A percentile compares a stretch with the other conserved stretches of the same genome.
Evolutionary conservation across 1,284 basidiomycete genomes (phyloP).

Genomic region (Pholiota adiposa): DNA sequence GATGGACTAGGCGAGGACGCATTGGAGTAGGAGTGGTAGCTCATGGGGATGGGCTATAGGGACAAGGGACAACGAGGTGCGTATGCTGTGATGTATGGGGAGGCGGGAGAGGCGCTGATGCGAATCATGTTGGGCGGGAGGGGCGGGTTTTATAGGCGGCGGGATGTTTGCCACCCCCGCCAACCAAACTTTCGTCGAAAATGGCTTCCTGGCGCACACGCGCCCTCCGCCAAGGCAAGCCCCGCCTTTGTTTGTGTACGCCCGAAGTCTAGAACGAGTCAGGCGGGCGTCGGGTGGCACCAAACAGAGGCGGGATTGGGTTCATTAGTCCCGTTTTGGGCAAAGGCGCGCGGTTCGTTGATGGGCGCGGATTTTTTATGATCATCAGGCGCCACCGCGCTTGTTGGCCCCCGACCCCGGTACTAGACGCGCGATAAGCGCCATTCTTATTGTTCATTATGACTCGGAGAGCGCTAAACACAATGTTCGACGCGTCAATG

Average conservation of each 20-base stretch:
- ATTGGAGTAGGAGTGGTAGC: background rate
- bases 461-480: background rate
- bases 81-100: background rate
- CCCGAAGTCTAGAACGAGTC: background rate
- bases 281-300: background rate
- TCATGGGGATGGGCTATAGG: background rate
- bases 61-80: background rate
- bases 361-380: background rate
- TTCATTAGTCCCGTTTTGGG: background rate
- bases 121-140: slow-evolving; percentile 2
- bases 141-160: background rate
- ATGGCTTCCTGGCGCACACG: background rate
- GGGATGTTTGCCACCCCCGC: background rate
- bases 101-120: slow-evolving; percentile 1
- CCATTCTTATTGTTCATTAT: background rate
- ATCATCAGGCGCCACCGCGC: background rate
- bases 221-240: background rate
- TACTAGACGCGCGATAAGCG: background rate
- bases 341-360: background rate
- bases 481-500: too few species aligned
- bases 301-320: slow-evolving; percentile 8
- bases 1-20: background rate
- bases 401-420: background rate
- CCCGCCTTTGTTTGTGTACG: background rate
- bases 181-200: background rate